Conservation (phyloP, 164 flowering plant genomes). For the Chimonanthus salicifolius region DNA sequence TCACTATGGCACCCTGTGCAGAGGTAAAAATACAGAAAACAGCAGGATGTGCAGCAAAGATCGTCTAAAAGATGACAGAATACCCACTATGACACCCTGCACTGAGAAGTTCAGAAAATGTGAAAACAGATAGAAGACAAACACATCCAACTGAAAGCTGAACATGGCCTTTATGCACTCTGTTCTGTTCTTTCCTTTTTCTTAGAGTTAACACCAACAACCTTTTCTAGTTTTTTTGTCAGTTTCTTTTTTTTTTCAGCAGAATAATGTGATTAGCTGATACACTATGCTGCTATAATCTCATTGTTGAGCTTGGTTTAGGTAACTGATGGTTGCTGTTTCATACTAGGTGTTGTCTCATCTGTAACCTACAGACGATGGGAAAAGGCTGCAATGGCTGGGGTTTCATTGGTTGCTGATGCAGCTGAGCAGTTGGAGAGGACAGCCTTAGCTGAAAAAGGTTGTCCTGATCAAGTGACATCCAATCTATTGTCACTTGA, state of each 20-base stretch:
- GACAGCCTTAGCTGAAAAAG: constrained; percentile 32
- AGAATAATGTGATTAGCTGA: neutral
- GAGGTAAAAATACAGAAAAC: no score
- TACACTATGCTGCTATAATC: neutral
- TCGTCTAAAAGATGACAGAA: no score
- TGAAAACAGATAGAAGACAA: no score
- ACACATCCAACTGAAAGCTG: no score
- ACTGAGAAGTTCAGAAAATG: no score
- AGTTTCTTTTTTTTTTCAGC: no score
- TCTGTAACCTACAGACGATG: constrained; percentile 76
- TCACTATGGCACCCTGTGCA: no score
- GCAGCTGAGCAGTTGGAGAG: constrained; percentile 97
- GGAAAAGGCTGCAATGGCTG: constrained; percentile 99
- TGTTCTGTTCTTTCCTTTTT: neutral
- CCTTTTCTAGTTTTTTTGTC: no score
- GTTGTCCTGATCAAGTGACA: constrained; percentile 25
- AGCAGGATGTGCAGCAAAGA: no score
- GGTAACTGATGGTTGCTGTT: constrained; percentile 2
- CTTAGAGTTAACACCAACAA: neutral
- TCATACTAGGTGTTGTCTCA: constrained; percentile 38
- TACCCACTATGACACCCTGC: no score
- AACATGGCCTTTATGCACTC: neutral
- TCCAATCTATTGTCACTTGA: constrained; percentile 8
- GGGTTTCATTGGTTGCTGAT: constrained; percentile 96
- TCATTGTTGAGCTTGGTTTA: neutral